Conservation (phyloP, 345 rosid genomes). For the Angophora floribunda region DNA sequence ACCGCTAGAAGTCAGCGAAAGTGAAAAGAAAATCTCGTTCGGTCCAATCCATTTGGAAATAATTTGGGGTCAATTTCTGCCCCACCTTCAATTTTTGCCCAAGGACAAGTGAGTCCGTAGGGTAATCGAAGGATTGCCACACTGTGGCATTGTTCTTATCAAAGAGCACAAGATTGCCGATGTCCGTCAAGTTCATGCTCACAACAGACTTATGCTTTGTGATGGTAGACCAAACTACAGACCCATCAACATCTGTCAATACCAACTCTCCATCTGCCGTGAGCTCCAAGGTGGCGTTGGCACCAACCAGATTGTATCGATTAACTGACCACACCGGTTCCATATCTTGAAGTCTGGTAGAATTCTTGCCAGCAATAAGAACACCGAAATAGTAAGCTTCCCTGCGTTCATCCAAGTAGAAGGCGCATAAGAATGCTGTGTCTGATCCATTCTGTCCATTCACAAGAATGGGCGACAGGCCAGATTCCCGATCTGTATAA, state of each 20-base stretch:
- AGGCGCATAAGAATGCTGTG: neutral
- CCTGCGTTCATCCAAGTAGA: neutral
- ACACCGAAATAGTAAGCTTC: neutral
- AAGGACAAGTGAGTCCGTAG: constrained; percentile 5
- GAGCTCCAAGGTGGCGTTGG: neutral
- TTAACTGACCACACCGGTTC: constrained; percentile 20
- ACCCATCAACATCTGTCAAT: neutral
- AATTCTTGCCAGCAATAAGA: accelerated
- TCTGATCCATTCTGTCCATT: neutral
- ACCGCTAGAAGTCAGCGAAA: neutral
- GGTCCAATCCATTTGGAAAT: neutral
- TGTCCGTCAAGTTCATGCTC: neutral
- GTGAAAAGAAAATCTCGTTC: neutral
- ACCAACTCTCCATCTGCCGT: neutral
- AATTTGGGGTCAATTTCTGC: neutral
- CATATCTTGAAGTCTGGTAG: no score
- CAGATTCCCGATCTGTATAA: no score
- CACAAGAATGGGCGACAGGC: neutral
- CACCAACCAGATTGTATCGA: neutral
- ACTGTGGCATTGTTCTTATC: neutral
- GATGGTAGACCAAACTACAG: neutral
- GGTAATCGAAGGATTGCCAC: neutral
- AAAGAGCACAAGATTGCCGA: neutral
- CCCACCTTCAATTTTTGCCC: constrained; percentile 1
- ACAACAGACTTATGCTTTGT: neutral